These are phyloP conservation scores for Neurospora sp. DNA, from an alignment of 495 filamentous ascomycete genomes.

Conservation along the genomic window DNA sequence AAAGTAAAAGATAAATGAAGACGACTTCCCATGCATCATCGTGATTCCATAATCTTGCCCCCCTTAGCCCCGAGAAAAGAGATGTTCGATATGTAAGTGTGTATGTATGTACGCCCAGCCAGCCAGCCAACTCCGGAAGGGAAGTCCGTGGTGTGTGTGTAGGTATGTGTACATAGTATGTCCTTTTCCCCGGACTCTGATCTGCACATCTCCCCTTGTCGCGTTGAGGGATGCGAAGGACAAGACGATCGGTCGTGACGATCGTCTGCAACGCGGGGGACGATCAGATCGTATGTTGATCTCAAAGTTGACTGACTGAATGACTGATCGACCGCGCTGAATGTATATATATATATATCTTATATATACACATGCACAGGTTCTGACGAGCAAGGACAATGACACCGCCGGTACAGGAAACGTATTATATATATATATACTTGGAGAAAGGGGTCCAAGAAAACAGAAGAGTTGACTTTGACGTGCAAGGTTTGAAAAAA, in stretches of 20 bases:
- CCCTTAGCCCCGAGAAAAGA: not conserved
- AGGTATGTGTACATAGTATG: not conserved
- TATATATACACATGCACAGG: not conserved
- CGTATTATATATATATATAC: not conserved
- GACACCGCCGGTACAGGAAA: not conserved
- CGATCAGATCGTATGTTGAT: not conserved
- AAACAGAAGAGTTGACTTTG: not conserved
- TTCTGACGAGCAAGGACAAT: not conserved
- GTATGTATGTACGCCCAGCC: not conserved
- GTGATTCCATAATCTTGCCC: not conserved
- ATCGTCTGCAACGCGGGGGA: not conserved
- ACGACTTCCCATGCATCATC: not conserved
- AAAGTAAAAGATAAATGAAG: not conserved
- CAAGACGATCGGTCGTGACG: not conserved
- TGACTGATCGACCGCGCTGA: not conserved
- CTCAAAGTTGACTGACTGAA: not conserved
- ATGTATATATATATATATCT: not conserved
- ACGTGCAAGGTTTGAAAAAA: not conserved
- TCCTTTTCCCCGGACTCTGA: not conserved
- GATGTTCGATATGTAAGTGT: not conserved
- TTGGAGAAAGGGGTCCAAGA: not conserved
- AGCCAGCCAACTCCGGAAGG: not conserved
- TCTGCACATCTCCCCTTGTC: not conserved
- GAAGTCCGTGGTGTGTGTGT: not conserved
- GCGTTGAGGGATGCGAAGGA: not conserved